These are phyloP conservation scores for Quercus aquifolioides DNA, from an alignment of 306 rosid genomes.

Conservation along the genomic window DNA sequence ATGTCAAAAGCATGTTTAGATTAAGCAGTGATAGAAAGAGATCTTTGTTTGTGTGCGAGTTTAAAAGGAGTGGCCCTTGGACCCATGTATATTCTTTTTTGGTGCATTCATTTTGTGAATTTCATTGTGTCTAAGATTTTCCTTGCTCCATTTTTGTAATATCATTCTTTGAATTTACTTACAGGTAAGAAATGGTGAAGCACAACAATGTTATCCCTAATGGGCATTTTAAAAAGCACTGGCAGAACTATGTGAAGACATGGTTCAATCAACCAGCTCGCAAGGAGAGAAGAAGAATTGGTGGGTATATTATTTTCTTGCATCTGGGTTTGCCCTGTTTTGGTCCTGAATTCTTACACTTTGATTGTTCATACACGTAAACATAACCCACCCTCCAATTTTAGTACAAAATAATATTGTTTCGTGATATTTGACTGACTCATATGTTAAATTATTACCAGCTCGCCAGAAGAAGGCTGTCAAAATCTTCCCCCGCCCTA, in stretches of 20 bases:
- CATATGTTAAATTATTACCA: not conserved
- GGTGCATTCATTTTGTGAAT: not conserved
- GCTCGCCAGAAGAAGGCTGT: slow-evolving; percentile 60
- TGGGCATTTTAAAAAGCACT: slow-evolving; percentile 51
- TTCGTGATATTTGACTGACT: not conserved
- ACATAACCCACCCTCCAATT: not conserved
- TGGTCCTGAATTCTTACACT: not conserved
- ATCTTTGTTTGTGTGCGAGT: not conserved
- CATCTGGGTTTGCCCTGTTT: not conserved
- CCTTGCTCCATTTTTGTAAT: not conserved
- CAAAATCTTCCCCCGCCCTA: slow-evolving; percentile 52
- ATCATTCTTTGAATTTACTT: not conserved
- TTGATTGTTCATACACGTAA: not conserved
- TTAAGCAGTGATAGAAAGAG: not conserved
- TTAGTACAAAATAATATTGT: not conserved
- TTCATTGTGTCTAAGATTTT: not conserved
- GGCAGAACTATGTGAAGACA: slow-evolving; percentile 61
- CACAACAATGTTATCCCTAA: slow-evolving; percentile 59
- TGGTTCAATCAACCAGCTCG: slow-evolving; percentile 69
- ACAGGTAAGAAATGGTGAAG: slow-evolving; percentile 50
- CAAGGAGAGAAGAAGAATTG: slow-evolving; percentile 49
- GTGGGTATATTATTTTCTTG: slow-evolving; percentile 11
- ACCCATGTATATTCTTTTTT: not conserved
- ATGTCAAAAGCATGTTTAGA: not conserved
- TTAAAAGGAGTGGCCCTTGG: not conserved